Evolutionary conservation across 306 rosid genomes (phyloP).

Genomic region (Quillaja saponaria): DNA sequence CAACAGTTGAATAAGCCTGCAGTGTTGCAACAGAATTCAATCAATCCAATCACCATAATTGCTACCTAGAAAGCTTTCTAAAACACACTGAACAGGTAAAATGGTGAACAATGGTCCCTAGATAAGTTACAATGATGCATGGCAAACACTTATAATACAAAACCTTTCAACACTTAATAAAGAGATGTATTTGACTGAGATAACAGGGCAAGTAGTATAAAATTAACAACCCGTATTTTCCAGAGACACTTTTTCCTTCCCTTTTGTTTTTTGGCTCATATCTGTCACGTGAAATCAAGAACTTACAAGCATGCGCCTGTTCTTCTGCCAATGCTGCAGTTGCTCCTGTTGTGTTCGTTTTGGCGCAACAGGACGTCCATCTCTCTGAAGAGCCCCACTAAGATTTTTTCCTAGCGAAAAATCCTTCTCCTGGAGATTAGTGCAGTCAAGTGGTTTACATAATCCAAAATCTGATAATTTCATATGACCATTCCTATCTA

Average conservation of each 20-base stretch:
- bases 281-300: constrained; percentile 26
- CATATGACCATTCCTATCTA: constrained; percentile 92
- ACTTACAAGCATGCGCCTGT: constrained; percentile 97
- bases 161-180: constrained; percentile 16
- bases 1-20: constrained; percentile 98
- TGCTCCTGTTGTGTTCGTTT: constrained; percentile 98
- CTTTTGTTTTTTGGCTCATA: neutral
- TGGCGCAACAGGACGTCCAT: constrained; percentile 86
- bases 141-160: constrained; percentile 6
- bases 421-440: constrained; percentile 93
- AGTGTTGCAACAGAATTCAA: constrained; percentile 28
- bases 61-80: constrained; percentile 1
- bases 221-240: constrained; percentile 16
- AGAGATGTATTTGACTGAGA: neutral
- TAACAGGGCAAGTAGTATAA: constrained; percentile 5
- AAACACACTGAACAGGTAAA: constrained; percentile 11
- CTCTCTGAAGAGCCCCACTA: constrained; percentile 93
- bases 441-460: constrained; percentile 95
- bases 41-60: constrained; percentile 10
- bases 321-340: constrained; percentile 97
- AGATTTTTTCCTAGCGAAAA: constrained; percentile 73
- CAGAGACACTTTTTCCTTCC: too few relatives aligned
- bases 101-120: constrained; percentile 9
- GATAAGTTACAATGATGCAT: constrained; percentile 22
- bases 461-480: constrained; percentile 95